These are phyloP conservation scores for Bipolaris victoriae DNA, from an alignment of 2,329 filamentous ascomycete genomes.

Conservation along the genomic window DNA sequence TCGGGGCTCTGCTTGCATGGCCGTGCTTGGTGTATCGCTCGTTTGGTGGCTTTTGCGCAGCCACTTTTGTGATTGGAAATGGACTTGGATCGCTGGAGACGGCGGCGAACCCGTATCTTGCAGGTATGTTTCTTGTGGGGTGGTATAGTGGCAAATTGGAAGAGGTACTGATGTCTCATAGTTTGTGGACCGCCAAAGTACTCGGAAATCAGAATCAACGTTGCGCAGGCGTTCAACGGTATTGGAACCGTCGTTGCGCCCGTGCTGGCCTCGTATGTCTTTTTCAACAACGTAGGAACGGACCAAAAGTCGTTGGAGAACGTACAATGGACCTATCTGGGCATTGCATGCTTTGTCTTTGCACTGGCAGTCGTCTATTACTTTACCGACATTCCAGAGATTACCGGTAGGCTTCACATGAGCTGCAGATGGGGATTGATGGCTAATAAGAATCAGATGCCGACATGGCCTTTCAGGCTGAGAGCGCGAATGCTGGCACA, in stretches of 20 bases:
- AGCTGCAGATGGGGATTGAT: background rate
- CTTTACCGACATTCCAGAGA: constrained; percentile 60
- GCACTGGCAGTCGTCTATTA: constrained; percentile 64
- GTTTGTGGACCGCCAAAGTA: constrained; percentile 66
- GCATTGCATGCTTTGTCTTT: constrained; percentile 66
- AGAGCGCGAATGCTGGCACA: constrained; percentile 42
- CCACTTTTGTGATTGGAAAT: constrained; percentile 62
- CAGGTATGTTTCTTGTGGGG: constrained; percentile 5
- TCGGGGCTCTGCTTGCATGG: constrained; percentile 66
- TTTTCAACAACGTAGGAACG: constrained; percentile 63
- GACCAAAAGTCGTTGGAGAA: constrained; percentile 60
- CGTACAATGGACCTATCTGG: constrained; percentile 70
- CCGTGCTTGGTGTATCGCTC: constrained; percentile 61
- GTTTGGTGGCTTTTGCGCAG: constrained; percentile 66
- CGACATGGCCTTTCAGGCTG: constrained; percentile 64
- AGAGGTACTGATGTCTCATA: background rate
- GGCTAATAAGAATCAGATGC: constrained; percentile 23
- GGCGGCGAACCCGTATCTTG: constrained; percentile 59
- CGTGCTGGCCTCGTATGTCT: constrained; percentile 65
- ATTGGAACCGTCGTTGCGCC: constrained; percentile 65
- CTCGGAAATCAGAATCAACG: constrained; percentile 64
- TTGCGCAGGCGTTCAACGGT: constrained; percentile 65
- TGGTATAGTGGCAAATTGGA: too few relatives aligned
- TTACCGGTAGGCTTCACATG: constrained; percentile 51
- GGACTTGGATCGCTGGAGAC: constrained; percentile 64